phyloP scores from a whole-genome alignment of 345 rosid genomes.

The Gossypium longicalyx region DNA sequence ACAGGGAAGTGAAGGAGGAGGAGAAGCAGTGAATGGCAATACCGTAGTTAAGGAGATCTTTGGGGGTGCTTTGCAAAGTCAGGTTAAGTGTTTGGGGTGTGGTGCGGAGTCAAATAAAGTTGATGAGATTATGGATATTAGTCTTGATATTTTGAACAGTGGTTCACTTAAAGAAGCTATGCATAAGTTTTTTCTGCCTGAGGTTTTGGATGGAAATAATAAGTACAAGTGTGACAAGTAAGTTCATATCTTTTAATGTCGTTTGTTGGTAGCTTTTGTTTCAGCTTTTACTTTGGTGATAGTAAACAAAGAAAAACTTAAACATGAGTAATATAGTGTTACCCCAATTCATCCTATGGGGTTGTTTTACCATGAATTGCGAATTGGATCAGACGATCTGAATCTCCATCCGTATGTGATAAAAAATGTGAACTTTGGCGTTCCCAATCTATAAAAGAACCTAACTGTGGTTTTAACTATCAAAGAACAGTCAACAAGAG shows the following conservation, averaged over 20 bases:
- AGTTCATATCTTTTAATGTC: conserved; percentile 17
- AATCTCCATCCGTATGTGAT: too few relatives aligned
- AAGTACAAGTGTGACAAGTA: conserved; percentile 91
- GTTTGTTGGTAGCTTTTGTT: too few relatives aligned
- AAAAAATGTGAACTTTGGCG: too few relatives aligned
- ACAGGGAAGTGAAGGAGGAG: conserved; percentile 28
- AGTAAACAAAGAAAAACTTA: too few relatives aligned
- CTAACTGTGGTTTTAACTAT: too few relatives aligned
- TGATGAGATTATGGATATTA: conserved; percentile 97
- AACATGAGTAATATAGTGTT: neutral
- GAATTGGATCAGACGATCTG: too few relatives aligned
- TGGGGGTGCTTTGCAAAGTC: conserved; percentile 95
- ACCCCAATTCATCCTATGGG: too few relatives aligned
- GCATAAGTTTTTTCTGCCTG: conserved; percentile 87
- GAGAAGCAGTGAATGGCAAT: conserved; percentile 30
- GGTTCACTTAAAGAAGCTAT: conserved; percentile 70
- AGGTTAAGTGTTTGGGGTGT: conserved; percentile 87
- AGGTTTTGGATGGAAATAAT: conserved; percentile 86
- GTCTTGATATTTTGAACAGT: conserved; percentile 71
- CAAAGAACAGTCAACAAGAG: too few relatives aligned
- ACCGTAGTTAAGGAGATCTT: conserved; percentile 83
- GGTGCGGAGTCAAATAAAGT: conserved; percentile 83
- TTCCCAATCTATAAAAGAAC: too few relatives aligned
- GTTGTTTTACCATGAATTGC: too few relatives aligned
- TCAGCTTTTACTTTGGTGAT: too few relatives aligned